Evolutionary conservation across 306 rosid species (phyloP).

Genomic region (Lagenaria siceraria): DNA sequence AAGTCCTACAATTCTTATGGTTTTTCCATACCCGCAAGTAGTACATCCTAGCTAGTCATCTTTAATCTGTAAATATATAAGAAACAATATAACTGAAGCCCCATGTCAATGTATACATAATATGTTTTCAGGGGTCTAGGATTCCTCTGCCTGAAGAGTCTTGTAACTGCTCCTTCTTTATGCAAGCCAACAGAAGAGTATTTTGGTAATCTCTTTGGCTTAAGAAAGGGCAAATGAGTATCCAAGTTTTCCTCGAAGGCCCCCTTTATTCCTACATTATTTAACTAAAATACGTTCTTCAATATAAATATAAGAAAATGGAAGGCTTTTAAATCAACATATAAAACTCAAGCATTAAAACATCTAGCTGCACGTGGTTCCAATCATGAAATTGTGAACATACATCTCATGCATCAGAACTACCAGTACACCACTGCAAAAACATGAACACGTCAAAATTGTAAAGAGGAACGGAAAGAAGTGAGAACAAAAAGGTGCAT

Average conservation of each 20-base stretch:
- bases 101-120: background rate
- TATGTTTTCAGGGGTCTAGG: background rate
- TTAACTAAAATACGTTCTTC: background rate
- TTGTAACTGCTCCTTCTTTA: background rate
- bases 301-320: background rate
- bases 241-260: background rate
- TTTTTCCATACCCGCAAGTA: background rate
- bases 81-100: background rate
- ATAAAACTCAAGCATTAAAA: background rate
- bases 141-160: background rate
- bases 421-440: background rate
- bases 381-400: background rate
- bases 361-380: background rate
- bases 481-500: slow-evolving; percentile 11
- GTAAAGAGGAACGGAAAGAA: background rate
- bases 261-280: background rate
- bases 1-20: background rate
- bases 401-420: slow-evolving; percentile 2
- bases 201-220: background rate
- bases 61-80: background rate
- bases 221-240: background rate
- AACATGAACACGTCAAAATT: background rate
- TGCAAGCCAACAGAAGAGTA: background rate
- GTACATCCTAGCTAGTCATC: background rate
- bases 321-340: background rate